These are phyloP conservation scores for Eucalyptus urophylla DNA, from an alignment of 345 rosid genomes.

Conservation along the genomic window DNA sequence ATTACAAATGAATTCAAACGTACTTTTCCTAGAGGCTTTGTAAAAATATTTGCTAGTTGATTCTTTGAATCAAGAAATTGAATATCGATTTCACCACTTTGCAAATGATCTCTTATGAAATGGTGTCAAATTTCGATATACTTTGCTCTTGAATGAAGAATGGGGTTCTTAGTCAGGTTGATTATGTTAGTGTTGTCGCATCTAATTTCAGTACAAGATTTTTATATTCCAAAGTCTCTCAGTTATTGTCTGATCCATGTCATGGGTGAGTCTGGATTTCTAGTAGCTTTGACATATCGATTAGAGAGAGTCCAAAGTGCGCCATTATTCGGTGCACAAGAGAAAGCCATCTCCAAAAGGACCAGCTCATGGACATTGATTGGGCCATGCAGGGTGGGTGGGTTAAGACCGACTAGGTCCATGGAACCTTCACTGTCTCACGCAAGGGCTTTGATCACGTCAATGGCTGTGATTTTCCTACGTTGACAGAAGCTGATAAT, in stretches of 20 bases:
- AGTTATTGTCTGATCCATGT: neutral
- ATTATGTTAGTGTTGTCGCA: too few relatives aligned
- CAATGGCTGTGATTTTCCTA: neutral
- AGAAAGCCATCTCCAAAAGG: constrained; percentile 20
- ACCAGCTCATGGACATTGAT: constrained; percentile 31
- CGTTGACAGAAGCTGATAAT: neutral
- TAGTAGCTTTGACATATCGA: constrained; percentile 20
- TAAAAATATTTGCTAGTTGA: too few relatives aligned
- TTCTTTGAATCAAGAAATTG: too few relatives aligned
- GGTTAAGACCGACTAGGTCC: constrained; percentile 21
- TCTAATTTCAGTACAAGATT: too few relatives aligned
- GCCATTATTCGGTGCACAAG: constrained; percentile 12
- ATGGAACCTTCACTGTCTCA: constrained; percentile 3
- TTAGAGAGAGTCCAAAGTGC: neutral
- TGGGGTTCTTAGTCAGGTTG: too few relatives aligned
- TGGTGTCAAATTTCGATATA: too few relatives aligned
- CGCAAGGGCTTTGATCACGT: neutral
- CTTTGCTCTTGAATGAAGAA: too few relatives aligned
- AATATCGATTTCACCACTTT: too few relatives aligned
- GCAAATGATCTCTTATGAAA: too few relatives aligned
- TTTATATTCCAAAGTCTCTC: too few relatives aligned
- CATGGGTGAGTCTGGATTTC: constrained; percentile 1
- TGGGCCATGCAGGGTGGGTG: constrained; percentile 30
- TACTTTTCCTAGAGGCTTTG: rapidly evolving
- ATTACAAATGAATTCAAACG: too few relatives aligned